These are phyloP conservation scores for Hyphopichia wangnamkhiaoensis DNA, from an alignment of 1,139 yeast genomes.

Conservation along the genomic window DNA sequence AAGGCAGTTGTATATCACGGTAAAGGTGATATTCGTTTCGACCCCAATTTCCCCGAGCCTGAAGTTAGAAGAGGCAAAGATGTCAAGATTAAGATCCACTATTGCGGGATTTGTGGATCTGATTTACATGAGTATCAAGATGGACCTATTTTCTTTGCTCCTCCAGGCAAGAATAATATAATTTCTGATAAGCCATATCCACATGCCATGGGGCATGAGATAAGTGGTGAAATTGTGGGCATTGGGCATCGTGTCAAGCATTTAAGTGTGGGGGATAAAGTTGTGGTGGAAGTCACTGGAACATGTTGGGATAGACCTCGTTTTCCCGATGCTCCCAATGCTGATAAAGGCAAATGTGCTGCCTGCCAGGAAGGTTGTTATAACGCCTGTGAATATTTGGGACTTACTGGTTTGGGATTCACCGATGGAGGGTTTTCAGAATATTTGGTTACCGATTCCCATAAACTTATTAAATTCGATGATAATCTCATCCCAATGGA, in stretches of 20 bases:
- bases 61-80: conserved; percentile 43
- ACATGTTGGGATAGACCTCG: conserved; percentile 45
- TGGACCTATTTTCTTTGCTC: conserved; percentile 51
- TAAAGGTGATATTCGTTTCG: conserved; percentile 46
- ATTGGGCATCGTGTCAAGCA: conserved; percentile 20
- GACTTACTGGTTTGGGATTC: conserved; percentile 47
- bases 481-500: conserved; percentile 37
- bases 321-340: conserved; percentile 27
- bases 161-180: conserved; percentile 19
- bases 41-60: conserved; percentile 47
- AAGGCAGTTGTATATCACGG: conserved; percentile 58
- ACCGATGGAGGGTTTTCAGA: conserved; percentile 49
- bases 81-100: conserved; percentile 50
- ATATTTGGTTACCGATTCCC: conserved; percentile 35
- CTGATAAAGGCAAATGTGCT: conserved; percentile 30
- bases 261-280: conserved; percentile 43
- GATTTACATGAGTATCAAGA: conserved; percentile 57
- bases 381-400: conserved; percentile 47
- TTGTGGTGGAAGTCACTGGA: conserved; percentile 53
- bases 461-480: conserved; percentile 38
- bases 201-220: conserved; percentile 54
- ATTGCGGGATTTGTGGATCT: conserved; percentile 62
- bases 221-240: conserved; percentile 45
- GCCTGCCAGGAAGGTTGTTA: conserved; percentile 46
- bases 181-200: conserved; percentile 17